phyloP scores from a whole-genome alignment of 2,329 filamentous ascomycete genomes.

The Colletotrichum sp. region DNA sequence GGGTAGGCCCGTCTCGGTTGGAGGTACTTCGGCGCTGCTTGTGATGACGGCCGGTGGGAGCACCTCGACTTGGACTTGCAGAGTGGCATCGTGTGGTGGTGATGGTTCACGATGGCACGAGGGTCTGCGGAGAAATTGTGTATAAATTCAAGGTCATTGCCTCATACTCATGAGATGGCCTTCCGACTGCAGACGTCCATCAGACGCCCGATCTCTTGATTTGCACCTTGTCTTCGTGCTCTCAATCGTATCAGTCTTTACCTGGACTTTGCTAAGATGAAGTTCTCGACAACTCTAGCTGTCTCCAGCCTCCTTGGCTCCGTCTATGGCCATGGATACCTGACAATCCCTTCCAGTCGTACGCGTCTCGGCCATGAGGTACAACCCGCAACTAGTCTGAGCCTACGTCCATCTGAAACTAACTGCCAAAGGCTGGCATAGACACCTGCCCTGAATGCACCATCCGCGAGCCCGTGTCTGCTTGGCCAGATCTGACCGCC shows the following conservation, averaged over 20 bases:
- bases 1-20: constrained; percentile 16
- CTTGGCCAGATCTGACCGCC: constrained; percentile 52
- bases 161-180: accelerated
- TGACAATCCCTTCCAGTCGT: constrained; percentile 47
- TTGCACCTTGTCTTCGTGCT: accelerated
- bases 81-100: neutral
- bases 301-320: neutral
- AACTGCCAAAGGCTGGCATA: constrained; percentile 42
- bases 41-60: neutral
- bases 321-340: constrained; percentile 47
- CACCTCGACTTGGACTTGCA: neutral
- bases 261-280: neutral
- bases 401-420: neutral
- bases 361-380: constrained; percentile 49
- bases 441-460: constrained; percentile 60
- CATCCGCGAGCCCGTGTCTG: constrained; percentile 55
- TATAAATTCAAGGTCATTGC: neutral
- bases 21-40: constrained; percentile 12
- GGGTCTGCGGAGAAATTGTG: neutral
- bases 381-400: neutral
- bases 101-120: neutral
- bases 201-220: accelerated
- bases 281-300: neutral
- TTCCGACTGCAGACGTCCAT: neutral
- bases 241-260: neutral